Conservation (phyloP, 2,329 filamentous ascomycete genomes). For the Hypoxylon sp. region DNA sequence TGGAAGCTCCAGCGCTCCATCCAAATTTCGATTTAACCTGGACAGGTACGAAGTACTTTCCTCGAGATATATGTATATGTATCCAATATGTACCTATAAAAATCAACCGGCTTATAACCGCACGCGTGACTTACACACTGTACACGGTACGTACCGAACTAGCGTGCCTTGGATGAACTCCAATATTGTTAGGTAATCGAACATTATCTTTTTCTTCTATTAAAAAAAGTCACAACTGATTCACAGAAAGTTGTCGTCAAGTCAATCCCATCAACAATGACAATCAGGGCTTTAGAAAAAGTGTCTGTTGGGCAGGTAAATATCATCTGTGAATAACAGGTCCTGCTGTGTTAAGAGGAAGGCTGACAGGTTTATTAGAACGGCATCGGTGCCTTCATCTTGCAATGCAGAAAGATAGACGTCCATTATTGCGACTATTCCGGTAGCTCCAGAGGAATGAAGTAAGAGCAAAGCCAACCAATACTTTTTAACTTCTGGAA, state of each 20-base stretch:
- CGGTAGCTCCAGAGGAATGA: conserved; percentile 94
- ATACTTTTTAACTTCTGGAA: conserved; percentile 5
- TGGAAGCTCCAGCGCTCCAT: conserved; percentile 34
- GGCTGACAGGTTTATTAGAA: conserved; percentile 73
- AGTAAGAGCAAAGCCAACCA: conserved; percentile 68
- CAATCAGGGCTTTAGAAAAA: conserved; percentile 67
- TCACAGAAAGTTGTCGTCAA: conserved; percentile 6
- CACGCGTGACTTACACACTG: not conserved
- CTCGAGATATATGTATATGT: too few species aligned
- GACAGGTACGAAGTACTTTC: conserved; percentile 9
- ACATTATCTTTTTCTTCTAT: conserved; percentile 11
- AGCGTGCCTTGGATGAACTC: not conserved
- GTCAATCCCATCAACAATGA: conserved; percentile 62
- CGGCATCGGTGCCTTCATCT: conserved; percentile 95
- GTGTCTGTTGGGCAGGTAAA: conserved; percentile 70
- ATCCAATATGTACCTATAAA: not conserved
- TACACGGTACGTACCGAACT: not conserved
- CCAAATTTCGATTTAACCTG: conserved; percentile 23
- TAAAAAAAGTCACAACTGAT: conserved; percentile 10
- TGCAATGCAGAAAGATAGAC: conserved; percentile 96
- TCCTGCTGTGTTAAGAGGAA: conserved; percentile 23
- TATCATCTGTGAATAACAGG: not conserved
- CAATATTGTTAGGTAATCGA: not conserved
- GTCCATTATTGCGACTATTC: conserved; percentile 98
- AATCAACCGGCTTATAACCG: conserved; percentile 1